These are phyloP conservation scores for Candida nitratophila DNA, from an alignment of 805 yeast species.

Conservation along the genomic window DNA sequence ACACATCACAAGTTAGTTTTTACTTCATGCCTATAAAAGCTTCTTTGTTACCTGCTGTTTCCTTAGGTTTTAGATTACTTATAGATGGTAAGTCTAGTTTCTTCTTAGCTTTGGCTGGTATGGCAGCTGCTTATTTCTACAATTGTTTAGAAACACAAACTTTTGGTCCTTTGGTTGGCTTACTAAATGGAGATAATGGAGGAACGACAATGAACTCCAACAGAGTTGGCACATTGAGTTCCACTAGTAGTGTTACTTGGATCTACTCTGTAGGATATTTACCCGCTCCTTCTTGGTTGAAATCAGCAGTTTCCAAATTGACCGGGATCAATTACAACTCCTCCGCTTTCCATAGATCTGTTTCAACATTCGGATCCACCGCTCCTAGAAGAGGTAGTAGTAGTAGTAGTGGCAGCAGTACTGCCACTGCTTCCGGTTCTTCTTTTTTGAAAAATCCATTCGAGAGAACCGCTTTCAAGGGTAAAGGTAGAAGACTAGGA, in stretches of 20 bases:
- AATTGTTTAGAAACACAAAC: slow-evolving; percentile 57
- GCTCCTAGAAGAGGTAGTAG: slow-evolving; percentile 2
- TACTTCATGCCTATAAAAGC: slow-evolving; percentile 49
- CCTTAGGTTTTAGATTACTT: slow-evolving; percentile 36
- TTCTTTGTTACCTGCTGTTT: slow-evolving; percentile 41
- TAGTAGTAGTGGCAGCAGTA: slow-evolving; percentile 1
- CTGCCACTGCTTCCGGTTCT: slow-evolving; percentile 5
- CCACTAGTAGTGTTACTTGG: slow-evolving; percentile 18
- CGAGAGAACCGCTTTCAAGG: slow-evolving; percentile 20
- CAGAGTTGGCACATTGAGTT: slow-evolving; percentile 24
- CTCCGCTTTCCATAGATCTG: slow-evolving; percentile 18
- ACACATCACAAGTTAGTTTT: slow-evolving; percentile 46
- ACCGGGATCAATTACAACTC: slow-evolving; percentile 26
- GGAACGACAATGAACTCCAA: slow-evolving; percentile 11
- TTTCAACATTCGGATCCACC: slow-evolving; percentile 1
- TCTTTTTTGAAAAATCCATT: slow-evolving; percentile 10
- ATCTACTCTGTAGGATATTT: slow-evolving; percentile 47
- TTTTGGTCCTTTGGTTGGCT: slow-evolving; percentile 36
- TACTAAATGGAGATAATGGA: slow-evolving; percentile 15
- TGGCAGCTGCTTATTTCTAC: slow-evolving; percentile 50
- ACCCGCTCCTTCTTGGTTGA: slow-evolving; percentile 46
- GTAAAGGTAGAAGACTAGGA: slow-evolving; percentile 34
- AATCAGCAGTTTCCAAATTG: slow-evolving; percentile 18
- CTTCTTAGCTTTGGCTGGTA: slow-evolving; percentile 40
- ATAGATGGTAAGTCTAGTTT: slow-evolving; percentile 35